These are phyloP conservation scores for Alliaria petiolata DNA, from an alignment of 345 rosid genomes.

Conservation along the genomic window DNA sequence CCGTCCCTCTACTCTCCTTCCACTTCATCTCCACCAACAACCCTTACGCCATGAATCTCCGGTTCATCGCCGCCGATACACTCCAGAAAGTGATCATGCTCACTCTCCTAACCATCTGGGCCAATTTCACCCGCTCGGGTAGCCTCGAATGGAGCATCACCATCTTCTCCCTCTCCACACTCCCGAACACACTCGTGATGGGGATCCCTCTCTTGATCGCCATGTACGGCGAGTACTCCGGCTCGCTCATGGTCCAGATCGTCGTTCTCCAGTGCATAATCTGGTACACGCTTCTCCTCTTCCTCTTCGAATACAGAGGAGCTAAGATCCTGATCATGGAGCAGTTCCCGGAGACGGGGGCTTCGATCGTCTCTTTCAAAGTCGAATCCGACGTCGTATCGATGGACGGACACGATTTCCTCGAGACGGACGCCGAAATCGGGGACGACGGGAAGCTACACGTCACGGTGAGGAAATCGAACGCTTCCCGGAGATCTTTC, in stretches of 20 bases:
- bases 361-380: conserved; percentile 76
- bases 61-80: conserved; percentile 87
- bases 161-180: conserved; percentile 77
- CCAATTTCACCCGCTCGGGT: conserved; percentile 54
- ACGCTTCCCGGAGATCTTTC: conserved; percentile 68
- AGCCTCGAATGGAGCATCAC: conserved; percentile 91
- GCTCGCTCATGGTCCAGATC: conserved; percentile 86
- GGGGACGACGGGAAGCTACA: conserved; percentile 90
- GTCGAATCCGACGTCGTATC: conserved; percentile 90
- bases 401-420: conserved; percentile 63
- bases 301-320: conserved; percentile 84
- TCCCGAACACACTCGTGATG: conserved; percentile 93
- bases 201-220: conserved; percentile 90
- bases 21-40: conserved; percentile 89
- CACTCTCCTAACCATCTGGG: conserved; percentile 53
- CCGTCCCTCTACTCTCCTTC: conserved; percentile 90
- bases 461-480: conserved; percentile 80
- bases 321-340: conserved; percentile 85
- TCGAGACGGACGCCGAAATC: conserved; percentile 81
- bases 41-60: conserved; percentile 76
- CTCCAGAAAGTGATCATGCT: conserved; percentile 85
- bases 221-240: conserved; percentile 71
- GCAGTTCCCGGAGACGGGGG: conserved; percentile 93
- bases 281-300: conserved; percentile 91
- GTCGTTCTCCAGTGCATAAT: conserved; percentile 92